Percentiles rank a stretch among this genome's conserved stretches.
These are phyloP conservation scores for Acidiella bohemica DNA, from an alignment of 495 filamentous ascomycete species.

Conservation along the genomic window DNA sequence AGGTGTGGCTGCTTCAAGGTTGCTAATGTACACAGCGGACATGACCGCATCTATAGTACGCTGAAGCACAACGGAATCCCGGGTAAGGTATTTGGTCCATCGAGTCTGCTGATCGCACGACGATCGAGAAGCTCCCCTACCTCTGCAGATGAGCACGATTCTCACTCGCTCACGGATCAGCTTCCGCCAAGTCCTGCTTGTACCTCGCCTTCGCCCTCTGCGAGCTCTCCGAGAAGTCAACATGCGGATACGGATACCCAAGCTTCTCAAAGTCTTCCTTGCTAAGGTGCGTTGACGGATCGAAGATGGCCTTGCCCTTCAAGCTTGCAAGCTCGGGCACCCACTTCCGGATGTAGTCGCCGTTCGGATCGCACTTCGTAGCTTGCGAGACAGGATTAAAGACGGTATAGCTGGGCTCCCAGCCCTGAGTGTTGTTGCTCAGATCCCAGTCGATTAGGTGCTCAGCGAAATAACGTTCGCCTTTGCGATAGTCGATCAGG, in stretches of 20 bases:
- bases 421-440: constrained; percentile 35
- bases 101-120: too few relatives aligned
- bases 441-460: constrained; percentile 36
- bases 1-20: too few relatives aligned
- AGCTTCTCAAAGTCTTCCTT: constrained; percentile 35
- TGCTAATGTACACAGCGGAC: too few relatives aligned
- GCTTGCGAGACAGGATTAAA: constrained; percentile 35
- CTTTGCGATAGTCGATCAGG: constrained; percentile 32
- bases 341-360: constrained; percentile 47
- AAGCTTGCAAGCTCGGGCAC: constrained; percentile 39
- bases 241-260: constrained; percentile 34
- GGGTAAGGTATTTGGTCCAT: too few relatives aligned
- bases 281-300: constrained; percentile 26
- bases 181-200: constrained; percentile 27
- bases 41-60: too few relatives aligned
- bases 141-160: too few relatives aligned
- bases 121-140: too few relatives aligned
- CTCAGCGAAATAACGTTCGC: constrained; percentile 35
- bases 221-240: constrained; percentile 33
- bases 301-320: constrained; percentile 33
- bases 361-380: constrained; percentile 40
- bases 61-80: too few relatives aligned
- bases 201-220: constrained; percentile 30
- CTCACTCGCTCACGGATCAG: constrained; percentile 5
- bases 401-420: constrained; percentile 35